A percentile compares a stretch with the other conserved stretches of the same genome.
phyloP scores from a whole-genome alignment of 208 protist species.

The Acanthamoeba lenticulata region DNA sequence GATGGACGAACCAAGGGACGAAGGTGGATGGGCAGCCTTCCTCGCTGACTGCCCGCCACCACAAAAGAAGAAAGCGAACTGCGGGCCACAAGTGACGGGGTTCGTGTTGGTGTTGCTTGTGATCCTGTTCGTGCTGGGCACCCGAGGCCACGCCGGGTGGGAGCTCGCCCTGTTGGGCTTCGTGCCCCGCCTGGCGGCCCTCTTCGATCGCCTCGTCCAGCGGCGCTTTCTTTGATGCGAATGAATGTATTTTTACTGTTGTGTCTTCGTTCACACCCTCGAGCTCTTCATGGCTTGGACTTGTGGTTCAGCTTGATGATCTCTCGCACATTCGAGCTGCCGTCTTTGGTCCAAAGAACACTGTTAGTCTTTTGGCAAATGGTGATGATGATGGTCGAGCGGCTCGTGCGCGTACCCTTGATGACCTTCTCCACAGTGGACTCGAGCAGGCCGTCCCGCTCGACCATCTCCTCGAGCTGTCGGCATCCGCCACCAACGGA shows the following conservation, averaged over 20 bases:
- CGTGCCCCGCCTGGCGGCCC: neutral
- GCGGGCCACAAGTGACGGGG: neutral
- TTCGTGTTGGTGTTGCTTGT: constrained; percentile 9
- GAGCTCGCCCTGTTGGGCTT: neutral
- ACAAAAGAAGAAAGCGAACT: neutral
- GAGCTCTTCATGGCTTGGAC: neutral
- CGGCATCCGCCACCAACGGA: constrained; percentile 63
- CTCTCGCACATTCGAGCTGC: constrained; percentile 54
- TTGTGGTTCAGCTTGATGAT: constrained; percentile 43
- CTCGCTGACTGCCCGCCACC: neutral
- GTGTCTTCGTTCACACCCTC: neutral
- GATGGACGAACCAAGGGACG: neutral
- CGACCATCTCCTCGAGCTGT: constrained; percentile 59
- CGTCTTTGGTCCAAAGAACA: neutral
- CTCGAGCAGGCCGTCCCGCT: constrained; percentile 26
- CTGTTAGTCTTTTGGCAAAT: too few relatives aligned
- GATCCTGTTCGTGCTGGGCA: neutral
- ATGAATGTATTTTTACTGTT: neutral
- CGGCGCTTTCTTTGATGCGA: neutral
- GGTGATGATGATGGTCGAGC: neutral
- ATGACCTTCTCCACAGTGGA: constrained; percentile 13
- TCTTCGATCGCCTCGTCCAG: neutral
- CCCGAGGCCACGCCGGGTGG: neutral
- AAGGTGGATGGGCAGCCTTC: neutral
- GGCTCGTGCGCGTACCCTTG: neutral